phyloP scores from a whole-genome alignment of 306 rosid genomes.

The Dryas octopetala region DNA sequence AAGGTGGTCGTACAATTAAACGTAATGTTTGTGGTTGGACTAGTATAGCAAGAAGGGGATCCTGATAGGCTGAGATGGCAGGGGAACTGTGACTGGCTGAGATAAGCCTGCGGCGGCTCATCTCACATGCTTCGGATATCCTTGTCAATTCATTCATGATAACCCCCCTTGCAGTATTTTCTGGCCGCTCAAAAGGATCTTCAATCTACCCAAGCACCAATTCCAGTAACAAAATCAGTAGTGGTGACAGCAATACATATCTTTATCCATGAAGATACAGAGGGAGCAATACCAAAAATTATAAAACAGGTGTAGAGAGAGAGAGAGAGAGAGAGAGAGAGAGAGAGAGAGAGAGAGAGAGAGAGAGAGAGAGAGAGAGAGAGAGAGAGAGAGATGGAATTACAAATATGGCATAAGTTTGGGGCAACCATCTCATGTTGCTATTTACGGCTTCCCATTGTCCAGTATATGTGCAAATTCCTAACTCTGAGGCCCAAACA shows the following conservation, averaged over 20 bases:
- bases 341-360: constrained; percentile 27
- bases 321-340: constrained; percentile 16
- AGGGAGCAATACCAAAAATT: constrained; percentile 7
- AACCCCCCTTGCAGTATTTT: constrained; percentile 68
- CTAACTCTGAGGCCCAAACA: constrained; percentile 46
- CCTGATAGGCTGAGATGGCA: no score
- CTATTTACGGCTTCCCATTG: constrained; percentile 53
- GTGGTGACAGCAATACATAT: constrained; percentile 11
- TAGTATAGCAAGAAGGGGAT: constrained; percentile 35
- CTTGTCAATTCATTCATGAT: constrained; percentile 40
- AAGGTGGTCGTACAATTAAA: constrained; percentile 16
- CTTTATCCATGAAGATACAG: constrained; percentile 14
- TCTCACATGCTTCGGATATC: constrained; percentile 52
- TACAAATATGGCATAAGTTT: constrained; percentile 73
- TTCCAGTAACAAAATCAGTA: constrained; percentile 29
- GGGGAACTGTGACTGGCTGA: constrained; percentile 32
- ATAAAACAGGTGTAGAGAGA: constrained; percentile 10
- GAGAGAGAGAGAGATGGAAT: constrained; percentile 29
- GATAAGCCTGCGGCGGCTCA: constrained; percentile 32
- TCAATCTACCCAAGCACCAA: constrained; percentile 58
- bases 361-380: constrained; percentile 20
- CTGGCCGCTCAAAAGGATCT: constrained; percentile 90
- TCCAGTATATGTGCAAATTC: constrained; percentile 66
- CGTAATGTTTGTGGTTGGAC: constrained; percentile 40
- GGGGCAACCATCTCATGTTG: constrained; percentile 81